These are phyloP conservation scores for Kuraishia ogatae DNA, from an alignment of 805 yeast genomes.

Conservation along the genomic window DNA sequence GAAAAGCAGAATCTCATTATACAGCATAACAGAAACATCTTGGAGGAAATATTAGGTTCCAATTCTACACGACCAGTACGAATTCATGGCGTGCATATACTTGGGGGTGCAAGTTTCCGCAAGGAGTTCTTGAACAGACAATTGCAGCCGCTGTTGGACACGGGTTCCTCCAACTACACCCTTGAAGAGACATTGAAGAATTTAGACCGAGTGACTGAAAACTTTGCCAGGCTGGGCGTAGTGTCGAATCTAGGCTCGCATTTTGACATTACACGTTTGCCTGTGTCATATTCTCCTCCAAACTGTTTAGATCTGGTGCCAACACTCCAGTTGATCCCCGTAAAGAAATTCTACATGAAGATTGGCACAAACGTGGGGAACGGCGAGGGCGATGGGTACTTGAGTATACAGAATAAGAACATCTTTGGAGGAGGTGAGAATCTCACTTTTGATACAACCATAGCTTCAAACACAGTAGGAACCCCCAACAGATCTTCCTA, in stretches of 20 bases:
- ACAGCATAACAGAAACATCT: constrained; percentile 16
- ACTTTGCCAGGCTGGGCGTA: constrained; percentile 32
- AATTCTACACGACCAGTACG: constrained; percentile 32
- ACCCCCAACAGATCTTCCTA: constrained; percentile 42
- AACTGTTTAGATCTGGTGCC: constrained; percentile 19
- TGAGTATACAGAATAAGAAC: constrained; percentile 58
- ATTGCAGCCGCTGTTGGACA: constrained; percentile 33
- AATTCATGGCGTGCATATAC: constrained; percentile 35
- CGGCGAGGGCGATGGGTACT: constrained; percentile 93
- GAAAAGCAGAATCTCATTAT: constrained; percentile 18
- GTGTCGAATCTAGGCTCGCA: constrained; percentile 32
- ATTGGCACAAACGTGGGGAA: constrained; percentile 96
- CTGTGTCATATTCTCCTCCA: constrained; percentile 10
- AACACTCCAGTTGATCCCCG: constrained; percentile 34
- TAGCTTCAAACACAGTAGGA: constrained; percentile 36
- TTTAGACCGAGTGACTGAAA: constrained; percentile 34
- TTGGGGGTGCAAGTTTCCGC: constrained; percentile 38
- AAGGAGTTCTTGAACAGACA: constrained; percentile 36
- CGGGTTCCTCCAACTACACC: constrained; percentile 23
- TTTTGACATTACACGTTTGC: constrained; percentile 15
- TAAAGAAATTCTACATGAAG: constrained; percentile 67
- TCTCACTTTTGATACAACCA: constrained; percentile 34
- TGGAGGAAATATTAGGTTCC: constrained; percentile 18
- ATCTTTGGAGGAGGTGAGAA: constrained; percentile 51
- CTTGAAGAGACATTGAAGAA: constrained; percentile 28